These are phyloP conservation scores for Termitomyces sp. DNA, from an alignment of 768 basidiomycete species.

Conservation along the genomic window DNA sequence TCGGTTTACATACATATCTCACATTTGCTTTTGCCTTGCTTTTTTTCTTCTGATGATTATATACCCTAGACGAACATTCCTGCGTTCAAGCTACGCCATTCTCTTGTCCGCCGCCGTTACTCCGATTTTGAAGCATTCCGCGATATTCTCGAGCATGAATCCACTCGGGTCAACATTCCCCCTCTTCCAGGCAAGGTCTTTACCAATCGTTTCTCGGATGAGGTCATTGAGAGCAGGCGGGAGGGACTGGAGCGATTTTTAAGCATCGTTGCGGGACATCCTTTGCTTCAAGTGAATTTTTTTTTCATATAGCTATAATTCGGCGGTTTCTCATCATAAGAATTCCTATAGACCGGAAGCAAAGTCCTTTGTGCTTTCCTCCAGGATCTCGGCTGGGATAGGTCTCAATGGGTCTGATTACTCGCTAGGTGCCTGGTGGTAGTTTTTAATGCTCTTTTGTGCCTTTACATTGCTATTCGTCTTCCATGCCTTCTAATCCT, in stretches of 20 bases:
- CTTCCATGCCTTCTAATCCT: background rate
- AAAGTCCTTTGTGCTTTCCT: conserved; percentile 95
- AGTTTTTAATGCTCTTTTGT: background rate
- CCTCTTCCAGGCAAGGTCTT: conserved; percentile 97
- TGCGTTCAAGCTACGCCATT: conserved; percentile 95
- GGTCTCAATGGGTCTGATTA: conserved; percentile 61
- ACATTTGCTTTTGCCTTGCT: too few species aligned
- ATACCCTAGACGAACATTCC: conserved; percentile 92
- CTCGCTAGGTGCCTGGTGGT: background rate
- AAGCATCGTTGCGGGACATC: conserved; percentile 95
- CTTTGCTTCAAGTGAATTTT: conserved; percentile 77
- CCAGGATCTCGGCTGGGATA: conserved; percentile 92
- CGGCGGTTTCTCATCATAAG: background rate
- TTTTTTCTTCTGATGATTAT: background rate
- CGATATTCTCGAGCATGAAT: conserved; percentile 95
- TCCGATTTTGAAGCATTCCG: conserved; percentile 96
- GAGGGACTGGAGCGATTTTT: conserved; percentile 95
- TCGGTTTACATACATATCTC: conserved; percentile 25
- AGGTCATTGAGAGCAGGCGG: conserved; percentile 87
- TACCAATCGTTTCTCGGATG: conserved; percentile 96
- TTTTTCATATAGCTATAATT: background rate
- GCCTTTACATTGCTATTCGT: background rate
- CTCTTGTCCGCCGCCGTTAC: conserved; percentile 81
- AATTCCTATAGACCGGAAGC: conserved; percentile 70
- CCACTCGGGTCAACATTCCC: conserved; percentile 96